Evolutionary conservation across 257 asterid genomes (phyloP).

Genomic region (Fraxinus pennsylvanica): DNA sequence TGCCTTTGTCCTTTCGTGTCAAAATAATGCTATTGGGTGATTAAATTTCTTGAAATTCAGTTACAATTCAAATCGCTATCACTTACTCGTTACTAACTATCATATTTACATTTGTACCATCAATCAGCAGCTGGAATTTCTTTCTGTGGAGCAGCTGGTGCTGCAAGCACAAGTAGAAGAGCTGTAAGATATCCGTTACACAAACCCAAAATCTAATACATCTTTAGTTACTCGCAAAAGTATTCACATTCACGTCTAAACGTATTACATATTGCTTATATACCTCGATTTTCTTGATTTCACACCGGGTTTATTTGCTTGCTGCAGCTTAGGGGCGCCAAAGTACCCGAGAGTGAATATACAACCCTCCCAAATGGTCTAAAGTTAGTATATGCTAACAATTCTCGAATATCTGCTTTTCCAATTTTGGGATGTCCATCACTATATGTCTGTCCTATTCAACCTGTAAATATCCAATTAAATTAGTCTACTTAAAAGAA

Average conservation of each 20-base stretch:
- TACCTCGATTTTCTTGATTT: conserved; percentile 12
- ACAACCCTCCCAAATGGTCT: conserved; percentile 83
- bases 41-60: background rate
- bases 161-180: conserved; percentile 92
- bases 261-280: background rate
- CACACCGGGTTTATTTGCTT: conserved; percentile 27
- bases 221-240: background rate
- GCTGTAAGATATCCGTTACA: conserved; percentile 60
- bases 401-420: background rate
- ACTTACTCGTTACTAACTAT: conserved; percentile 19
- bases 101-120: conserved; percentile 27
- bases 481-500: background rate
- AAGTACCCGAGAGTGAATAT: conserved; percentile 84
- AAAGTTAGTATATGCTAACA: conserved; percentile 58
- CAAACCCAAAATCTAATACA: background rate
- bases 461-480: background rate
- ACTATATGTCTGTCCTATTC: background rate
- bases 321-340: conserved; percentile 88
- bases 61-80: background rate
- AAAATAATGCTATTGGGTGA: background rate
- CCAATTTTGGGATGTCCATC: background rate
- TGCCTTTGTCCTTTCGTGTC: background rate
- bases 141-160: conserved; percentile 63
- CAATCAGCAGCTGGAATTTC: conserved; percentile 68
- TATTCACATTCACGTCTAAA: background rate